Conservation (phyloP, 2,329 filamentous ascomycete genomes). For the Pyrenophora graminea region DNA sequence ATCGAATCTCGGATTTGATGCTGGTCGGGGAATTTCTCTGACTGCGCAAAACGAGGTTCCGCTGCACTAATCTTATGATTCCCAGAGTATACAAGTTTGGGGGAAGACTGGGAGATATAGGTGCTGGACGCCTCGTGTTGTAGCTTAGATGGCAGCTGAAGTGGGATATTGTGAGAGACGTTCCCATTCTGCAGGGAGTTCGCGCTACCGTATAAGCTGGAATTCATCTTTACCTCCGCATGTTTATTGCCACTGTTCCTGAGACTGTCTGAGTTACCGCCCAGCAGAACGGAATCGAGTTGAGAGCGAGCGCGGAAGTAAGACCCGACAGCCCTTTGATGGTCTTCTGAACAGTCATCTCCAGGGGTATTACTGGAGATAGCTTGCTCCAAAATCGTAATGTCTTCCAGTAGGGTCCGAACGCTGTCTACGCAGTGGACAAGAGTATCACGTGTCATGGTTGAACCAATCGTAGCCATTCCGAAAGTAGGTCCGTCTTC, state of each 20-base stretch:
- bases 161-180: no score
- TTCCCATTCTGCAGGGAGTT: no score
- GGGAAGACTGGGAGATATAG: no score
- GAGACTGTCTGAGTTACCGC: neutral
- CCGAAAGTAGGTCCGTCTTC: neutral
- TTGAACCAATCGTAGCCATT: neutral
- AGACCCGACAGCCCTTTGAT: constrained; percentile 33
- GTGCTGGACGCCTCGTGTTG: no score
- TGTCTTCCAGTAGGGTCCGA: constrained; percentile 25
- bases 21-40: no score
- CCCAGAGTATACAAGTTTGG: no score
- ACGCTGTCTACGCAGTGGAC: constrained; percentile 33
- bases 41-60: no score
- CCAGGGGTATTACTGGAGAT: constrained; percentile 48
- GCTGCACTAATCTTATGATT: no score
- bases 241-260: neutral
- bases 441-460: constrained; percentile 17
- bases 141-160: no score
- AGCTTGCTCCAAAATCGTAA: constrained; percentile 27
- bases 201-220: no score
- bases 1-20: no score
- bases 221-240: neutral
- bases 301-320: constrained; percentile 26
- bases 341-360: constrained; percentile 36
- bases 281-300: constrained; percentile 22